phyloP scores from a whole-genome alignment of 2,329 filamentous ascomycete genomes.

The Dactylellina sp. region DNA sequence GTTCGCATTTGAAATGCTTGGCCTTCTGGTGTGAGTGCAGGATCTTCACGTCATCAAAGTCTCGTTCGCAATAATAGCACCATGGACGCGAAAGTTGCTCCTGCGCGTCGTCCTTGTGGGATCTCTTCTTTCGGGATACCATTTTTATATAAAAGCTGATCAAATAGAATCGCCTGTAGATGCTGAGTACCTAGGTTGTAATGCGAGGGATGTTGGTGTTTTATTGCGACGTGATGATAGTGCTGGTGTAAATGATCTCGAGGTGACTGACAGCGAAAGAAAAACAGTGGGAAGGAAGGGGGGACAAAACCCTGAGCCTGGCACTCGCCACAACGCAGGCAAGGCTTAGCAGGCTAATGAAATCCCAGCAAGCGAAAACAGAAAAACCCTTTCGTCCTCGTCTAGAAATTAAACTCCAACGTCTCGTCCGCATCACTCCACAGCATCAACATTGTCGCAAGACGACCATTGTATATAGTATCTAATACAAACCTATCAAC shows the following conservation, averaged over 20 bases:
- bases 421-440: too few relatives aligned
- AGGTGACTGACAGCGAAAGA: constrained; percentile 3
- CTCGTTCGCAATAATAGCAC: constrained; percentile 99
- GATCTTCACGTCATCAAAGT: constrained; percentile 97
- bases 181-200: background rate
- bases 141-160: constrained; percentile 28
- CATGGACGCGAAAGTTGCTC: constrained; percentile 88
- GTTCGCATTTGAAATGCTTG: constrained; percentile 98
- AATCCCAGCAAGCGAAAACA: constrained; percentile 8
- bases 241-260: too few relatives aligned
- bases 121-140: constrained; percentile 89
- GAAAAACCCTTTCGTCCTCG: constrained; percentile 1
- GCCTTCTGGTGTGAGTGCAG: constrained; percentile 97
- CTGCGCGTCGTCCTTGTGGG: constrained; percentile 84
- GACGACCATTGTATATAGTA: background rate
- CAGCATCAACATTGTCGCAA: background rate
- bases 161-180: background rate
- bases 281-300: constrained; percentile 27
- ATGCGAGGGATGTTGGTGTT: background rate
- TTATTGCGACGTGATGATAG: background rate
- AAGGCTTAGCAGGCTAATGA: constrained; percentile 34
- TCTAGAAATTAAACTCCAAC: too few relatives aligned
- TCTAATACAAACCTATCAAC: background rate
- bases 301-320: constrained; percentile 23
- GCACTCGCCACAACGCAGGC: constrained; percentile 23